Evolutionary conservation across 768 basidiomycete genomes (phyloP).

Genomic region (Termitomyces bulborhizus): DNA sequence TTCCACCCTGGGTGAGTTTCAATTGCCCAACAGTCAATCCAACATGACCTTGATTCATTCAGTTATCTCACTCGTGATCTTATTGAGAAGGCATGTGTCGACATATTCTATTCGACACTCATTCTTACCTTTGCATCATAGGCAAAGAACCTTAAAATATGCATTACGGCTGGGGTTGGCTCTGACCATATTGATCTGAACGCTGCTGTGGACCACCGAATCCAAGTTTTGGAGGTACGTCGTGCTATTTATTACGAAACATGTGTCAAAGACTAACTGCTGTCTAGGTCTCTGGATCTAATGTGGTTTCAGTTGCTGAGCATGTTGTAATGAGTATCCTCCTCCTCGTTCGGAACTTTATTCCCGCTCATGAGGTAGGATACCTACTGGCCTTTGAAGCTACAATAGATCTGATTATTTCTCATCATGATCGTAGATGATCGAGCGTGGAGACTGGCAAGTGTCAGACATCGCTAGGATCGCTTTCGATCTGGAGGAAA

Average conservation of each 20-base stretch:
- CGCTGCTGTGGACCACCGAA: slow-evolving; percentile 71
- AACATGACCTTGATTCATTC: not conserved
- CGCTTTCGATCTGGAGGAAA: slow-evolving; percentile 85
- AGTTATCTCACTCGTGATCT: slow-evolving; percentile 71
- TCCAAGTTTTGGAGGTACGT: slow-evolving; percentile 69
- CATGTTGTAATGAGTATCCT: slow-evolving; percentile 91
- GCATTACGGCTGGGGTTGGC: slow-evolving; percentile 87
- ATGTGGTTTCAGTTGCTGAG: slow-evolving; percentile 88
- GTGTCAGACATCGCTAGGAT: slow-evolving; percentile 79
- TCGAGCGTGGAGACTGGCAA: slow-evolving; percentile 81
- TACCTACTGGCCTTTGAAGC: not conserved
- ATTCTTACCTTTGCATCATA: not conserved
- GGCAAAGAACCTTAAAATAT: slow-evolving; percentile 87
- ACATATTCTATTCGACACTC: not conserved
- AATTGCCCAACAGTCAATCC: not conserved
- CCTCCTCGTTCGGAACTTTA: slow-evolving; percentile 84
- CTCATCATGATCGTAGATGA: slow-evolving; percentile 41
- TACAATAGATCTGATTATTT: not conserved
- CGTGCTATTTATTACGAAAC: not conserved
- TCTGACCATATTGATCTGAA: slow-evolving; percentile 90
- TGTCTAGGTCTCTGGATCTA: slow-evolving; percentile 71
- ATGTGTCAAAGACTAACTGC: slow-evolving; percentile 7
- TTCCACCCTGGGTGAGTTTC: slow-evolving; percentile 65
- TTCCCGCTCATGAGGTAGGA: slow-evolving; percentile 75
- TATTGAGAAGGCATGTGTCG: slow-evolving; percentile 48